Conservation (phyloP, 352 stramenopile genomes). For the Hyaloperonospora arabidopsidis region DNA sequence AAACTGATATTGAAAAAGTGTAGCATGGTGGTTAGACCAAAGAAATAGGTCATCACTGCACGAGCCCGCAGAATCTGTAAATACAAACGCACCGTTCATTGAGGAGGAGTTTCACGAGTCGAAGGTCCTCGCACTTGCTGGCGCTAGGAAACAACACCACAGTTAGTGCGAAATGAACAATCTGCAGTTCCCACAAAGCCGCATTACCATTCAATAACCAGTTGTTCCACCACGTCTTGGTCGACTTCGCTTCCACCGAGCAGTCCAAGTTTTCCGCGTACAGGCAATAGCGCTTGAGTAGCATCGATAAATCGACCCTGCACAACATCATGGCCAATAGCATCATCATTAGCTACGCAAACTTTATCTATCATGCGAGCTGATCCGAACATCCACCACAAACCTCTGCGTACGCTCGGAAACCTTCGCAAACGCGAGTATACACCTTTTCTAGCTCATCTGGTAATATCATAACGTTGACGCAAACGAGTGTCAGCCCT, state of each 20-base stretch:
- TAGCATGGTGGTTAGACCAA: slow-evolving; percentile 3
- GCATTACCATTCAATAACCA: slow-evolving; percentile 69
- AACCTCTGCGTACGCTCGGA: slow-evolving; percentile 67
- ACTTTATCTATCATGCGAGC: neutral
- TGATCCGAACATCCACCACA: slow-evolving; percentile 2
- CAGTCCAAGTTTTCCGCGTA: slow-evolving; percentile 58
- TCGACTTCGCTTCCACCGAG: slow-evolving; percentile 65
- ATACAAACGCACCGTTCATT: slow-evolving; percentile 51
- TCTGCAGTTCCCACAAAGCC: neutral
- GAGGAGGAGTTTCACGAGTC: slow-evolving; percentile 69
- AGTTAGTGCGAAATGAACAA: neutral
- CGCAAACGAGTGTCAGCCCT: neutral
- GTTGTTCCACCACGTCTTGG: slow-evolving; percentile 65
- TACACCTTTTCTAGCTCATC: slow-evolving; percentile 43
- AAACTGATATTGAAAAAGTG: slow-evolving; percentile 28
- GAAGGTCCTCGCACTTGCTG: slow-evolving; percentile 57
- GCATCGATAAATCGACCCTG: slow-evolving; percentile 55
- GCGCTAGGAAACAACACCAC: slow-evolving; percentile 29
- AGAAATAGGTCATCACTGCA: neutral
- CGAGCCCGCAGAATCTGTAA: neutral
- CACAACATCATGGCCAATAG: neutral
- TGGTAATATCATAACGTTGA: slow-evolving; percentile 5
- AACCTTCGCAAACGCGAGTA: slow-evolving; percentile 46
- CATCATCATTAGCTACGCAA: too few relatives aligned
- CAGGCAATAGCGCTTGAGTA: slow-evolving; percentile 40